Percentiles rank a stretch among this genome's conserved stretches.
Evolutionary conservation across 2,329 filamentous ascomycete genomes (phyloP).

Genomic region (Westerdykella ornata): DNA sequence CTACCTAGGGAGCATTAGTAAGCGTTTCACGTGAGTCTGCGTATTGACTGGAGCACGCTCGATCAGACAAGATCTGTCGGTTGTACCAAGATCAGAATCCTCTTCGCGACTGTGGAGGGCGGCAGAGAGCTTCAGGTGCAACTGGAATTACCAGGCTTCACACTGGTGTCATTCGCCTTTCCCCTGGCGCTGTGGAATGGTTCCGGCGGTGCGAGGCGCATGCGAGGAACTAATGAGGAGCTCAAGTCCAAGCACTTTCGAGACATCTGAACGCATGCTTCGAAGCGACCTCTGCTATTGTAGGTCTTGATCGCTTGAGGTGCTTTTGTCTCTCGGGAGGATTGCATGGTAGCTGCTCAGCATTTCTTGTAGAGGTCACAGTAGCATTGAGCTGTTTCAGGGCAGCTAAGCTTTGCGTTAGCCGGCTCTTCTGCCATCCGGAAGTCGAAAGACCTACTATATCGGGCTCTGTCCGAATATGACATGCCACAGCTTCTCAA

Average conservation of each 20-base stretch:
- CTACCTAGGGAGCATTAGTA: too few relatives aligned
- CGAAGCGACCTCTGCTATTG: too few relatives aligned
- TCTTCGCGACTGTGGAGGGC: conserved; percentile 39
- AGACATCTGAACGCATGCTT: background rate
- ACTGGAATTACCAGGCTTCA: conserved; percentile 38
- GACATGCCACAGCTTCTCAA: conserved; percentile 14
- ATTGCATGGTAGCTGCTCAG: background rate
- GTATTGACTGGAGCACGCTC: too few relatives aligned
- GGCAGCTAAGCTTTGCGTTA: background rate
- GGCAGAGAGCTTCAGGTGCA: conserved; percentile 40
- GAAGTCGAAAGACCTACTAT: conserved; percentile 7
- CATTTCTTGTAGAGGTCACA: conserved; percentile 1
- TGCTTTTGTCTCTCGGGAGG: background rate
- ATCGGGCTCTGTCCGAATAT: conserved; percentile 12
- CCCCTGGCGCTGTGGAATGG: conserved; percentile 42
- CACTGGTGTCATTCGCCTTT: conserved; percentile 43
- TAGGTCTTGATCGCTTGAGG: background rate
- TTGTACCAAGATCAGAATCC: conserved; percentile 38
- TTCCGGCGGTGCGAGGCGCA: conserved; percentile 38
- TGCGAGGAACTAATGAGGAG: conserved; percentile 37
- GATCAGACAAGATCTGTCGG: conserved; percentile 27
- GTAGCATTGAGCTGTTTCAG: background rate
- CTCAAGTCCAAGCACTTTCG: conserved; percentile 31
- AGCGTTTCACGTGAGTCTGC: too few relatives aligned
- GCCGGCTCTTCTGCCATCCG: background rate